Conservation (phyloP, 2,329 filamentous ascomycete genomes). For the Sphaerostilbella broomeana region DNA sequence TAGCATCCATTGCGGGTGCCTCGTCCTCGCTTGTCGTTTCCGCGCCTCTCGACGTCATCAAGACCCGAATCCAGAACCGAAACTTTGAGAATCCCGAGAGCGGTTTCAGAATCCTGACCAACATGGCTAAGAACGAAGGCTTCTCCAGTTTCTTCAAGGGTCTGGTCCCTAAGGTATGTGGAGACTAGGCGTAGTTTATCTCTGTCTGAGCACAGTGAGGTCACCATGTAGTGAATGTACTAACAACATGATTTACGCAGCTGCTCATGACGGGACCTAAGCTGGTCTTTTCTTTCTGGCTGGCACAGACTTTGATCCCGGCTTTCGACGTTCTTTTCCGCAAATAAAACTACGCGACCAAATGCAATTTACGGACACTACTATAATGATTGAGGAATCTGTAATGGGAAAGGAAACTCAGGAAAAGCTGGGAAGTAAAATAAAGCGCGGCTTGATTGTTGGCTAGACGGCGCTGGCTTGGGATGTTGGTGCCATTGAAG, state of each 20-base stretch:
- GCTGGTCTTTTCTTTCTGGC: slow-evolving; percentile 99
- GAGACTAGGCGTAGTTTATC: too few species aligned
- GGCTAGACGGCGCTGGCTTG: slow-evolving; percentile 9
- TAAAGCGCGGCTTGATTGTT: slow-evolving; percentile 5
- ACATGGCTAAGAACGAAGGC: slow-evolving; percentile 91
- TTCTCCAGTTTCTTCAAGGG: slow-evolving; percentile 92
- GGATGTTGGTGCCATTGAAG: slow-evolving; percentile 10
- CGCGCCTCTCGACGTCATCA: slow-evolving; percentile 95
- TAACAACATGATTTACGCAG: slow-evolving; percentile 32
- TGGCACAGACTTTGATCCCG: slow-evolving; percentile 95
- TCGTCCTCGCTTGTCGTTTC: slow-evolving; percentile 93
- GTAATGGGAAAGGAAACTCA: neutral
- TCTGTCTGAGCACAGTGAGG: too few species aligned
- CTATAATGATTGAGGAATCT: slow-evolving; percentile 7
- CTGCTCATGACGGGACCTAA: slow-evolving; percentile 98
- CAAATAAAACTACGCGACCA: slow-evolving; percentile 5
- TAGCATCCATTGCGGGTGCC: slow-evolving; percentile 91
- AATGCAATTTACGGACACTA: slow-evolving; percentile 5
- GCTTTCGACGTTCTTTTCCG: slow-evolving; percentile 56
- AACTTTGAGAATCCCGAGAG: slow-evolving; percentile 98
- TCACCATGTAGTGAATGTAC: too few species aligned
- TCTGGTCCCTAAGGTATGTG: slow-evolving; percentile 72
- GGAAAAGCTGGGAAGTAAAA: neutral
- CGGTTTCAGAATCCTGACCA: slow-evolving; percentile 82
- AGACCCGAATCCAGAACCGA: slow-evolving; percentile 95